Base-by-base conservation (phyloP, 2,329 filamentous ascomycete genomes). In the Phaeosphaeria sp. region DNA sequence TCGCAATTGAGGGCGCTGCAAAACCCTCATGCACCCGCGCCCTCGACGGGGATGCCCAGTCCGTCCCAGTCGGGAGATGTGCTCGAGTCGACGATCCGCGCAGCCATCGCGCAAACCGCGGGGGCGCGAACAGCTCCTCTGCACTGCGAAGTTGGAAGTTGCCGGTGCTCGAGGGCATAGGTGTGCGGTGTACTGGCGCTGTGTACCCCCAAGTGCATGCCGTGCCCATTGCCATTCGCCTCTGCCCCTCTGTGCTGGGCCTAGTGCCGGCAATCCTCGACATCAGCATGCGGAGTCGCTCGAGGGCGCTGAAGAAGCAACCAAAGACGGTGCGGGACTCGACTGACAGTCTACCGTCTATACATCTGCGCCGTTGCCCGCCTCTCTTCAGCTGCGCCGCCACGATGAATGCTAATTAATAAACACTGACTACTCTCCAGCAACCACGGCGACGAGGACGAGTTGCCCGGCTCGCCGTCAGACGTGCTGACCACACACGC, bases 281-380 rank as follows among this genome's bases (percentile, higher is more conserved):
- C 59, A 68, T 67, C 65, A 63, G 57, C 63, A 55, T 64, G 63
- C 49, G 58, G 66, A 68, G 64, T 52, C 60, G 58, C 5, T 55
- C 50, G 42, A 46, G 56, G 57, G 56, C 61, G 59, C 56, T 58
- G 59, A 67, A 67, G 42, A 66, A 67, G 65, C 63, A 18, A 43
- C 13, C 66, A 64, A 58, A 46, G 50, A 51, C 50, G 43, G 33
- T 44, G 64, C 58, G 54, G 63, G 46, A 23, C 55, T 20, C 42
- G 18, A 3, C 21, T 21, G 42, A 9, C n/a, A 20, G 46, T 20
- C 25, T 33, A 15, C 17, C 27, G 25, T 27, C 6, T 20, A 17
- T 22, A 43, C 41, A 43, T 18, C 3, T 11, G n/a, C 13, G 41
- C 17, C 41, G 41, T 43, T 9, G 41, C n/a, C 41, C 15, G 41